Base-by-base conservation (phyloP, 2,329 filamentous ascomycete genomes). In the Epichloe amarillans region DNA sequence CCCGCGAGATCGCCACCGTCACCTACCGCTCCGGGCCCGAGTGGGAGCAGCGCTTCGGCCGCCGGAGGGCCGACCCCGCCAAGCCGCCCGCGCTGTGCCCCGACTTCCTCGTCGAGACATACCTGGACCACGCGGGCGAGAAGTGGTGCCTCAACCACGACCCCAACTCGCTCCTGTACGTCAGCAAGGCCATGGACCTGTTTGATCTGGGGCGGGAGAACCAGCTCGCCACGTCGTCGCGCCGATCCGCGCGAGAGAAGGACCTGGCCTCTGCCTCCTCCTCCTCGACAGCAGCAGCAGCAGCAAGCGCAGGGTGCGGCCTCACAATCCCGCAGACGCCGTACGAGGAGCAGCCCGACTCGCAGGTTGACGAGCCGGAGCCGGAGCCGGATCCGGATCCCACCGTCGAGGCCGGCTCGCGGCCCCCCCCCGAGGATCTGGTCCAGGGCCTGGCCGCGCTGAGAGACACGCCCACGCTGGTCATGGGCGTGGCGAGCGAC, bases 101-200 rank as follows among this genome's bases (percentile, higher is more conserved):
- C 0, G 93, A 98, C 64, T 98, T 97, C 62, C 74, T 98, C 23
- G 95, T 98, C 57, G 93, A 98, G 70, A 98, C 93, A 0, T 98
- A 98, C 64, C 79, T 98, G 17, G 93, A 98, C 66, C 93, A 98
- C 62, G 93, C 93, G 0, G 93, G 93, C 19, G 93, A 98, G 72
- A 98, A 98, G 68, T 98, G 95, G 73, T 96, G 89, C 64, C 75
- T 98, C 26, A 90, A 93, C 56, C 97, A 97, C 64, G 93, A 98
- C 61, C 82, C 93, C 26, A 98, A 98, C 69, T 95, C 89, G 62
- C 71, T 97, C 39, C 74, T 98, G 2, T 98, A 98, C 66, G 88
- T 98, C 51, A 95, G 88, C 66, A 98, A 98, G 69, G 93, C 93
- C 5, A 98, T 98, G 93, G 93, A 98, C 63, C 74, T 98, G 12